Conservation (phyloP, 2,329 filamentous ascomycete genomes). For the Fusarium virguliforme region DNA sequence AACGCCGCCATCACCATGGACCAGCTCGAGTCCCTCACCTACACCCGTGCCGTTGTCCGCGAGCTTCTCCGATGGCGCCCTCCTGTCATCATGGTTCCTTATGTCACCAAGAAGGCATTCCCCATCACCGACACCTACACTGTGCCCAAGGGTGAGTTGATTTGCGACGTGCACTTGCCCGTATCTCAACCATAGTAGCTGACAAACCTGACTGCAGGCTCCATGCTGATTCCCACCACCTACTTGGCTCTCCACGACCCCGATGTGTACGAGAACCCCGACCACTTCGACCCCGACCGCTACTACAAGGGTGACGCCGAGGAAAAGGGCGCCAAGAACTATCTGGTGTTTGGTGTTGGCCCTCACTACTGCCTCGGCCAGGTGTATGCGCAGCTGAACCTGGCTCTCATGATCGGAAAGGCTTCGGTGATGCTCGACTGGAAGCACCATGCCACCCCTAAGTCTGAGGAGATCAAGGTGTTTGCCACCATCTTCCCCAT, state of each 20-base stretch:
- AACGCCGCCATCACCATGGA: constrained; percentile 83
- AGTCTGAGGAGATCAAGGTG: constrained; percentile 95
- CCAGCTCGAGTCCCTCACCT: constrained; percentile 88
- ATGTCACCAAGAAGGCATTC: constrained; percentile 95
- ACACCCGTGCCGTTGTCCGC: constrained; percentile 92
- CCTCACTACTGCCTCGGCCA: constrained; percentile 98
- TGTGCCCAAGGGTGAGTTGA: constrained; percentile 82
- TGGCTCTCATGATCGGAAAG: constrained; percentile 92
- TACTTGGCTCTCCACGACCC: constrained; percentile 94
- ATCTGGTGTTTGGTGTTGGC: constrained; percentile 94
- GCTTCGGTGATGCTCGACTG: constrained; percentile 90
- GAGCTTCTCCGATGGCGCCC: constrained; percentile 95
- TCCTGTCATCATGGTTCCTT: constrained; percentile 97
- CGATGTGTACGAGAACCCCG: constrained; percentile 91
- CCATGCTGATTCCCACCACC: constrained; percentile 94
- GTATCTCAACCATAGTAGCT: constrained; percentile 18
- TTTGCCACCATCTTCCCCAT: constrained; percentile 98
- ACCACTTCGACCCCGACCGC: constrained; percentile 89
- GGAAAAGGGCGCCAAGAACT: constrained; percentile 91
- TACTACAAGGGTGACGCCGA: constrained; percentile 94
- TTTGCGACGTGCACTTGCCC: background rate
- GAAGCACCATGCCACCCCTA: constrained; percentile 87
- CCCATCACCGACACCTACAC: constrained; percentile 90
- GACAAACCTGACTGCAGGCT: constrained; percentile 64
- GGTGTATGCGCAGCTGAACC: constrained; percentile 89